Conservation (phyloP, 495 filamentous ascomycete species). For the Bombardia bombarda region DNA sequence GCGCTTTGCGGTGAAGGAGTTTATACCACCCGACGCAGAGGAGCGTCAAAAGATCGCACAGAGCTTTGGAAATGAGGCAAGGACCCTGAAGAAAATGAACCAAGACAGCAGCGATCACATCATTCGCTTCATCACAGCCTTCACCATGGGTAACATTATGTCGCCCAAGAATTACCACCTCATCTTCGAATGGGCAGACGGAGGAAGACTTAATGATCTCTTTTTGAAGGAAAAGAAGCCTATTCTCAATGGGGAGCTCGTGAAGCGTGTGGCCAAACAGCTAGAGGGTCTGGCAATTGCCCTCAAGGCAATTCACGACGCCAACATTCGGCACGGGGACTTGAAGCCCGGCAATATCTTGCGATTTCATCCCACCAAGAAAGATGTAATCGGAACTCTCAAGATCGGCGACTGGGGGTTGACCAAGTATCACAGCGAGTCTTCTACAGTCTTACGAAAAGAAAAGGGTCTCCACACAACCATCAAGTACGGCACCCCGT, state of each 20-base stretch:
- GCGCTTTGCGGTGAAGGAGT: conserved; percentile 8
- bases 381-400: background rate
- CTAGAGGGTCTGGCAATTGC: background rate
- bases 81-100: conserved; percentile 6
- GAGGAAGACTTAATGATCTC: conserved; percentile 14
- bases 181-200: conserved; percentile 21
- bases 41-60: conserved; percentile 1
- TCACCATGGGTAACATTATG: conserved; percentile 3
- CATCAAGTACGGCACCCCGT: conserved; percentile 2
- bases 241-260: background rate
- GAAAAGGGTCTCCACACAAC: background rate
- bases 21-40: conserved; percentile 1
- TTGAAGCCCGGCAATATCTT: conserved; percentile 23
- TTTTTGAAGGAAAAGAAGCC: no score
- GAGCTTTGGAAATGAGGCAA: conserved; percentile 6
- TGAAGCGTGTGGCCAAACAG: background rate
- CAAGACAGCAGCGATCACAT: conserved; percentile 7
- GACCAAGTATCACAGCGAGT: conserved; percentile 10
- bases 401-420: conserved; percentile 15
- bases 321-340: conserved; percentile 16
- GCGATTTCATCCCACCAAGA: background rate
- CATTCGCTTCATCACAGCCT: conserved; percentile 15
- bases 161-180: conserved; percentile 9
- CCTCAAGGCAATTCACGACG: background rate
- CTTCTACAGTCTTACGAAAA: conserved; percentile 2